These are phyloP conservation scores for Luffa aegyptiaca DNA, from an alignment of 306 rosid genomes.

Conservation along the genomic window DNA sequence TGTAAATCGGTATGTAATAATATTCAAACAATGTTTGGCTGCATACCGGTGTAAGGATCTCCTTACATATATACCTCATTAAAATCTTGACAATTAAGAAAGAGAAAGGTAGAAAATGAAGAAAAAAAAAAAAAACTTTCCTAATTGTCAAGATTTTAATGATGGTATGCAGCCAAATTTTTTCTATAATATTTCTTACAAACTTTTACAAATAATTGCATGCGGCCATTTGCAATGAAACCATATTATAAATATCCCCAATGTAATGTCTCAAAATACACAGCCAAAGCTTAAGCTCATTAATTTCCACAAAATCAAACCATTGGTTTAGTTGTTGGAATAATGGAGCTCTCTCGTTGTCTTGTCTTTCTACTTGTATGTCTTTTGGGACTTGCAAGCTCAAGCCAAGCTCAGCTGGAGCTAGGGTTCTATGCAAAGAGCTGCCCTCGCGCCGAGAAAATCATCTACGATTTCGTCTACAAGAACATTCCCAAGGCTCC, in stretches of 20 bases:
- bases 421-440: constrained; percentile 38
- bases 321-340: neutral
- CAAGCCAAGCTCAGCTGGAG: constrained; percentile 42
- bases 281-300: neutral
- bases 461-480: constrained; percentile 35
- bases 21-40: too few relatives aligned
- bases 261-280: neutral
- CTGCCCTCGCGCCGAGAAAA: constrained; percentile 68
- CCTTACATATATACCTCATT: too few relatives aligned
- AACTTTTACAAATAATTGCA: neutral
- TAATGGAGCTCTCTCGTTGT: neutral
- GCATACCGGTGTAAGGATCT: too few relatives aligned
- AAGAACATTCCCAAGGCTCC: constrained; percentile 56
- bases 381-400: constrained; percentile 31
- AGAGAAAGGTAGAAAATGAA: too few relatives aligned
- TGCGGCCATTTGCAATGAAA: neutral
- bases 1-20: too few relatives aligned
- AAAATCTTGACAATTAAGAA: too few relatives aligned
- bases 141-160: too few relatives aligned
- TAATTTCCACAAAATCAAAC: neutral
- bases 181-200: too few relatives aligned
- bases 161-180: too few relatives aligned
- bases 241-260: neutral
- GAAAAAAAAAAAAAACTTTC: too few relatives aligned
- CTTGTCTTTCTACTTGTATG: constrained; percentile 14